These are phyloP conservation scores for Kodamaea kaohsiungensis DNA, from an alignment of 805 yeast species.

Conservation along the genomic window DNA sequence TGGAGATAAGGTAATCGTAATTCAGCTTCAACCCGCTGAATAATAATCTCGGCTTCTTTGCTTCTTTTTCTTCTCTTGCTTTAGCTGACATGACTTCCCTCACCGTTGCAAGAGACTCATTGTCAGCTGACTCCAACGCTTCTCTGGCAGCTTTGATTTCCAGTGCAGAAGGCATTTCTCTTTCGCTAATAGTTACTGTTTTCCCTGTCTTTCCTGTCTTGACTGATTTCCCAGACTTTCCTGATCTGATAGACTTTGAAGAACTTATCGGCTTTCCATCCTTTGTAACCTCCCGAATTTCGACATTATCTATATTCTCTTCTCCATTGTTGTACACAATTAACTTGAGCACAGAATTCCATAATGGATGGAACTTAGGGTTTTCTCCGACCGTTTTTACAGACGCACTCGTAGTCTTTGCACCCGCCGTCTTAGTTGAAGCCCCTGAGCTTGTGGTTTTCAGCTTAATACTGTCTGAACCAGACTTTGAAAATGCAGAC, in stretches of 20 bases:
- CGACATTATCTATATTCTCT: conserved; percentile 7
- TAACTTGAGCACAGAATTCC: conserved; percentile 42
- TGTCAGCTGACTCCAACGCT: not conserved
- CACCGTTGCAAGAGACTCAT: not conserved
- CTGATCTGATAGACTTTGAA: conserved; percentile 4
- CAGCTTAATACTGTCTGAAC: not conserved
- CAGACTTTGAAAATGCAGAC: not conserved
- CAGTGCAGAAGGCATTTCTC: not conserved
- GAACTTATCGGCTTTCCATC: not conserved
- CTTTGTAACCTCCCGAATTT: conserved; percentile 7
- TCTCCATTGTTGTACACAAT: conserved; percentile 26
- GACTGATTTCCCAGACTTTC: not conserved
- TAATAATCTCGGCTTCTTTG: not conserved
- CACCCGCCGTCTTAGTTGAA: not conserved
- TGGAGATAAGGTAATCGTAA: conserved; percentile 24
- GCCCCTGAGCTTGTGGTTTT: not conserved
- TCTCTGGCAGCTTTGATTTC: not conserved
- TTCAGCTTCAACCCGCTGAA: conserved; percentile 12
- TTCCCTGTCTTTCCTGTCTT: conserved; percentile 6
- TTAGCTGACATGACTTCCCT: not conserved
- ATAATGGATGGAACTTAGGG: conserved; percentile 35
- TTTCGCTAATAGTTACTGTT: not conserved
- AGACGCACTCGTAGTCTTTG: not conserved
- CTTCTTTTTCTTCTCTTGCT: not conserved
- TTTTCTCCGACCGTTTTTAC: conserved; percentile 11